Percentiles rank a stretch among this genome's conserved stretches.
Conservation (phyloP, 2,329 filamentous ascomycete species). For the Rosellinia necatrix region DNA sequence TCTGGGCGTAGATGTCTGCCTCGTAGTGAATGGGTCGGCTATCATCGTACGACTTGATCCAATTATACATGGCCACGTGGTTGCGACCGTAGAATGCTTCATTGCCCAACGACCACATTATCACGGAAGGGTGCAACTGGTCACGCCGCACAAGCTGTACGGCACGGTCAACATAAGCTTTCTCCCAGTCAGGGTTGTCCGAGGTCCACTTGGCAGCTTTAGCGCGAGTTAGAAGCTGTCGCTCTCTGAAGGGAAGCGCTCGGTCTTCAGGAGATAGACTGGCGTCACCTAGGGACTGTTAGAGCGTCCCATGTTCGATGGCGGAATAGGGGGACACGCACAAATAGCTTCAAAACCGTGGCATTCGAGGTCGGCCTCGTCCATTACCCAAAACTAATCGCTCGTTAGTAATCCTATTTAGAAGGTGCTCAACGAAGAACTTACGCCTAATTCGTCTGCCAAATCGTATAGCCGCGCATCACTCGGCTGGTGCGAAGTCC, state of each 20-base stretch:
- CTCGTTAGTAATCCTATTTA: slow-evolving; percentile 13
- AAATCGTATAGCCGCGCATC: slow-evolving; percentile 59
- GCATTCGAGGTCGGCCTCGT: slow-evolving; percentile 50
- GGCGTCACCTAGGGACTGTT: slow-evolving; percentile 35
- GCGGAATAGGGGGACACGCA: slow-evolving; percentile 7
- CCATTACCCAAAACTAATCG: slow-evolving; percentile 60
- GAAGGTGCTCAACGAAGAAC: background rate
- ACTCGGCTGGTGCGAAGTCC: slow-evolving; percentile 61
- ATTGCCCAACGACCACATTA: slow-evolving; percentile 71
- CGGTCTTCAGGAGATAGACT: slow-evolving; percentile 36
- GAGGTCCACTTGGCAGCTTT: slow-evolving; percentile 54
- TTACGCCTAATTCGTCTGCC: slow-evolving; percentile 56
- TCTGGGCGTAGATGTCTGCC: slow-evolving; percentile 58
- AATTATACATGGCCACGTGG: slow-evolving; percentile 64
- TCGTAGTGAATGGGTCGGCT: slow-evolving; percentile 66
- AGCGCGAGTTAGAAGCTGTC: slow-evolving; percentile 42
- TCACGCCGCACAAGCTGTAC: slow-evolving; percentile 65
- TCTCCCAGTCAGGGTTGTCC: slow-evolving; percentile 61
- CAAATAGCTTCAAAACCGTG: slow-evolving; percentile 43
- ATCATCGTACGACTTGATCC: slow-evolving; percentile 58
- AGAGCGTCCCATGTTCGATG: slow-evolving; percentile 4
- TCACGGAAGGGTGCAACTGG: slow-evolving; percentile 67
- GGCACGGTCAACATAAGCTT: slow-evolving; percentile 68
- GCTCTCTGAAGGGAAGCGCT: slow-evolving; percentile 37
- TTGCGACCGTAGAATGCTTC: slow-evolving; percentile 70